These are phyloP conservation scores for Pseudogymnoascus verrucosus DNA, from an alignment of 2,329 filamentous ascomycete genomes.

Conservation along the genomic window DNA sequence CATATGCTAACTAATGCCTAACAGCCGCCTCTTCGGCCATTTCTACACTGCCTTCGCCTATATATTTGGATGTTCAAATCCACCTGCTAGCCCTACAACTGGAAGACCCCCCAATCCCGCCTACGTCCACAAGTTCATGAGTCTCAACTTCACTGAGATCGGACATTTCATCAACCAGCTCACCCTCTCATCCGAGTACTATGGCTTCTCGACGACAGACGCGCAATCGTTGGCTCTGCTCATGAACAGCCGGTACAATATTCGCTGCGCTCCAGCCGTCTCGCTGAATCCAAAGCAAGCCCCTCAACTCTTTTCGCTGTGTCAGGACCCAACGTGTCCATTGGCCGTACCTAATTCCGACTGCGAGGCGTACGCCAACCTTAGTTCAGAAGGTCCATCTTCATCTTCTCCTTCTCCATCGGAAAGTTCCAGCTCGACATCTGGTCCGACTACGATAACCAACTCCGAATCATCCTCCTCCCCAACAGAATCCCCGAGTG, in stretches of 20 bases:
- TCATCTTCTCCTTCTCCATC: slow-evolving; percentile 11
- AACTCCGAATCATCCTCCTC: neutral
- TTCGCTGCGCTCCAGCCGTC: slow-evolving; percentile 22
- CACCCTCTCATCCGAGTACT: slow-evolving; percentile 20
- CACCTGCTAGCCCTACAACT: slow-evolving; percentile 9
- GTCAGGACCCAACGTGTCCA: slow-evolving; percentile 24
- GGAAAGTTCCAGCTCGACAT: slow-evolving; percentile 10
- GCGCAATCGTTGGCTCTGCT: slow-evolving; percentile 16
- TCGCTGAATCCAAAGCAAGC: slow-evolving; percentile 9
- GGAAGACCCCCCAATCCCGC: slow-evolving; percentile 20
- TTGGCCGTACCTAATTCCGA: slow-evolving; percentile 22
- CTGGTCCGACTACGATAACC: neutral
- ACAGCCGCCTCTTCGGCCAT: slow-evolving; percentile 26
- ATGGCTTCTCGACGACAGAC: slow-evolving; percentile 25
- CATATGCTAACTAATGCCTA: neutral
- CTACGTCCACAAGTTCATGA: slow-evolving; percentile 30
- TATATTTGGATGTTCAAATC: slow-evolving; percentile 23
- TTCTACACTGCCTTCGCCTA: slow-evolving; percentile 26
- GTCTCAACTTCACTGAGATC: slow-evolving; percentile 24
- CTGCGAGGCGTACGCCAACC: slow-evolving; percentile 23
- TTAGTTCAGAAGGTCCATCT: slow-evolving; percentile 17
- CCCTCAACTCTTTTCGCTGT: slow-evolving; percentile 23
- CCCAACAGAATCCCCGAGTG: neutral
- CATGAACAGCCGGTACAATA: slow-evolving; percentile 27
- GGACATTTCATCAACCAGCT: slow-evolving; percentile 29